Percentiles rank a stretch among this genome's conserved stretches.
Evolutionary conservation across 2,329 filamentous ascomycete species (phyloP).

Genomic region (Trichoderma gracile): DNA sequence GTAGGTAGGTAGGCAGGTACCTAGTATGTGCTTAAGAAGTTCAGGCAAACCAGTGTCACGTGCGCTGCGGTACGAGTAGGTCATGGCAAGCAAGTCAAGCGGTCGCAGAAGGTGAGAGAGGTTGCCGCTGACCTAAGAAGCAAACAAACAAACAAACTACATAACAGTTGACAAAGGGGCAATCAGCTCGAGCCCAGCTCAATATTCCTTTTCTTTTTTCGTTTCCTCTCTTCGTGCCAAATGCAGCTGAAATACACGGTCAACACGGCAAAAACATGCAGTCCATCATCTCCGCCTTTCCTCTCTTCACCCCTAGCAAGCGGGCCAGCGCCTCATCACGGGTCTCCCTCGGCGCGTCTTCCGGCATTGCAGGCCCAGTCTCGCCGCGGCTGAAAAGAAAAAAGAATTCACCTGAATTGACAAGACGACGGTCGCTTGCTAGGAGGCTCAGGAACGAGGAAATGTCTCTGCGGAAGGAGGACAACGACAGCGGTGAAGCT

Average conservation of each 20-base stretch:
- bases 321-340: background rate
- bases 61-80: no score
- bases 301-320: slow-evolving; percentile 10
- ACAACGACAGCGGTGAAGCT: background rate
- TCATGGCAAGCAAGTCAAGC: no score
- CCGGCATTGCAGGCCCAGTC: background rate
- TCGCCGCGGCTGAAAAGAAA: background rate
- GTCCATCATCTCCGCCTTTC: slow-evolving; percentile 18
- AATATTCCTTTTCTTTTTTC: no score
- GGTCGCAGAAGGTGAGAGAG: no score
- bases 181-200: no score
- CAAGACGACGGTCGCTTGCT: background rate
- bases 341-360: background rate
- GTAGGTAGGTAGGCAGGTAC: no score
- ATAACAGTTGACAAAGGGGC: no score
- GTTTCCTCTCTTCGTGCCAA: background rate
- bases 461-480: background rate
- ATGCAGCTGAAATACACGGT: background rate
- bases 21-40: no score
- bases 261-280: slow-evolving; percentile 1
- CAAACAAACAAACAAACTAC: background rate
- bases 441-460: background rate
- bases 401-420: slow-evolving; percentile 2
- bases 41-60: no score
- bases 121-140: no score